A percentile compares a stretch with the other conserved stretches of the same genome.
These are phyloP conservation scores for Fragaria vesca DNA, from an alignment of 306 rosid genomes.

Conservation along the genomic window DNA sequence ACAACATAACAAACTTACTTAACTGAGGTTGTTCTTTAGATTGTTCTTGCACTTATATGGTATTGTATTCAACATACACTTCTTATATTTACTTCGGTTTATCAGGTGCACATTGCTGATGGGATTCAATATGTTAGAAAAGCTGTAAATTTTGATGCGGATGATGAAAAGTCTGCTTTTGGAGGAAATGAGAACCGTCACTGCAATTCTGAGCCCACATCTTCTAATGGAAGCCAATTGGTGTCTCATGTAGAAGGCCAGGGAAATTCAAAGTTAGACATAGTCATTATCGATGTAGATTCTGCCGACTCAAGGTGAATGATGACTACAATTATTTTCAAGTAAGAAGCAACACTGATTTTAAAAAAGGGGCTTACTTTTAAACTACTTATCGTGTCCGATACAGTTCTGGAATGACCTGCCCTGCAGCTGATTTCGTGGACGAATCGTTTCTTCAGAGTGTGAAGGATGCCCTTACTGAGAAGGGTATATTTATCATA, in stretches of 20 bases:
- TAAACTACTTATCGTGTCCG: neutral
- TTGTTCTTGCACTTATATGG: conserved; percentile 5
- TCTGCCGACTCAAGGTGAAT: conserved; percentile 85
- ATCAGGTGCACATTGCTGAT: conserved; percentile 86
- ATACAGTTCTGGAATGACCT: conserved; percentile 79
- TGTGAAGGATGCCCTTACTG: conserved; percentile 61
- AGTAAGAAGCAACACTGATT: conserved; percentile 9
- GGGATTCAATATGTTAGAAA: conserved; percentile 75
- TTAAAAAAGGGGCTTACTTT: neutral
- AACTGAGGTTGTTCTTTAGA: neutral
- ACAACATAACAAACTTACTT: neutral
- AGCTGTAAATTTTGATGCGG: conserved; percentile 28
- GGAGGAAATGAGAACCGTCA: conserved; percentile 23
- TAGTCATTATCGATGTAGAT: conserved; percentile 84
- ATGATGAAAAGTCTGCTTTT: conserved; percentile 23
- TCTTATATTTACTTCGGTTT: conserved; percentile 19
- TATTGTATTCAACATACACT: neutral
- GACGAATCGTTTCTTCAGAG: conserved; percentile 70
- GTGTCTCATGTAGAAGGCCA: conserved; percentile 32
- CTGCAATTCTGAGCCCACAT: conserved; percentile 19
- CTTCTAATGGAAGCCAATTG: conserved; percentile 31
- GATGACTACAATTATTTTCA: neutral
- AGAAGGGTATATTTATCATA: conserved; percentile 72
- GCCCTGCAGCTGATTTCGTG: conserved; percentile 81
- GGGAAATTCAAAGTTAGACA: conserved; percentile 55